Base-by-base conservation (phyloP, 208 protist species). In the Crithidia expoeki region DNA sequence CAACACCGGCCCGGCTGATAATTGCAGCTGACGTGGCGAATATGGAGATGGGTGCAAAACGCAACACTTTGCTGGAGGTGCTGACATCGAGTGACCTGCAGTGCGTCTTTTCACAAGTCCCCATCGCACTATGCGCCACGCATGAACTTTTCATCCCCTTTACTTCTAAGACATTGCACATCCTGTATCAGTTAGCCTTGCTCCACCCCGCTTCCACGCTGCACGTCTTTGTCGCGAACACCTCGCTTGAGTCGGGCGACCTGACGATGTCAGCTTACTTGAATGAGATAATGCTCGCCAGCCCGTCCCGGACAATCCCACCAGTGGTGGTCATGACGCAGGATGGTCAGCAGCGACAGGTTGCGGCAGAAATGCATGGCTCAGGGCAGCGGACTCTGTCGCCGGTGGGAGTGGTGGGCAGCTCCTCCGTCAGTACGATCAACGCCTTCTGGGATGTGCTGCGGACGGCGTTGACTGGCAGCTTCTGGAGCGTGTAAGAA, bases 81-180 rank as follows among this genome's bases (percentile, higher is more conserved):
- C 58, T 92, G 28, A 59, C 42, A 33, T 79, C 70, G 30, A 38
- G 49, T 12, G 80, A 86, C 44, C 62, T 81, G 44, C 57, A 53
- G 52, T 30, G 74, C 11, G 67, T 84, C 34, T 80, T 94, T 44
- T 42, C 56, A 4, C 40, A 58, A 28, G 73, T 86, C 14, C 76
- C 88, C 11, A 75, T 90, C 25, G 84, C 76, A 12, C 46, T 93
- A 56, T 85, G 85, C 21, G 82, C 77, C 61, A 78, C 89, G 25
- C 85, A 92, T 23, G 90, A 96, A 66, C 56, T 93, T 7, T 92
- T 94, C 53, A 77, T 96, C 36, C 81, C 90, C 1, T 84, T 85
- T 61, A 88, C 80, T 10, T 78, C 83, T 4, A 80, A 79, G 50
- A 47, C 72, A n/a, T 55, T 81, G 0, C 85, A 94, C 76, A 73